Evolutionary conservation across 164 flowering plant genomes (phyloP).

Genomic region (Hamamelis virginiana): DNA sequence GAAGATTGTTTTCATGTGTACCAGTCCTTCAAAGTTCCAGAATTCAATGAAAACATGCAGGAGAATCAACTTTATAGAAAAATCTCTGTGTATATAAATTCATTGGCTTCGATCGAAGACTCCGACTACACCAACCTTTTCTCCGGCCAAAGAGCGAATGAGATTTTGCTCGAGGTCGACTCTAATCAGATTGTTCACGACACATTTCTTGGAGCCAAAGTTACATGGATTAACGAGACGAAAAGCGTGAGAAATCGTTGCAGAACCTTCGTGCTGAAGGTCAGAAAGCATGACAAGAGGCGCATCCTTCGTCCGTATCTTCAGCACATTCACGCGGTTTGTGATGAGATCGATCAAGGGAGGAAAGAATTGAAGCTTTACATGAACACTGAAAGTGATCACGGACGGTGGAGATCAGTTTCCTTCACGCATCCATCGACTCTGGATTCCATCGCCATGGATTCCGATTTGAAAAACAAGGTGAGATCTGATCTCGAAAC

Average conservation of each 20-base stretch:
- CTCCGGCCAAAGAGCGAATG: constrained; percentile 53
- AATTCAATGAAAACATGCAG: constrained; percentile 51
- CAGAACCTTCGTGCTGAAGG: constrained; percentile 36
- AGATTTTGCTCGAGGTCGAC: constrained; percentile 54
- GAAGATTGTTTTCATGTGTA: constrained; percentile 34
- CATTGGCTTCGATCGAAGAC: constrained; percentile 60
- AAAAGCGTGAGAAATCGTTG: not conserved
- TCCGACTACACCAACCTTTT: constrained; percentile 68
- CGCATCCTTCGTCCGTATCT: constrained; percentile 52
- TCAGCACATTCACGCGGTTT: constrained; percentile 48
- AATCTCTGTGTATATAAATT: constrained; percentile 49
- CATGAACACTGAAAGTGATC: constrained; percentile 26
- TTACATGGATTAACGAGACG: constrained; percentile 47
- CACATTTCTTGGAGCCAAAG: constrained; percentile 53
- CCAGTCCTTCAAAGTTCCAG: constrained; percentile 58
- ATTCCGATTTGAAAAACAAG: constrained; percentile 60
- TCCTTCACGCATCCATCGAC: constrained; percentile 73
- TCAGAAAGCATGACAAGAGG: constrained; percentile 43
- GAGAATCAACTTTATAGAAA: constrained; percentile 59
- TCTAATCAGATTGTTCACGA: constrained; percentile 52
- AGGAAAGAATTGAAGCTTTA: constrained; percentile 39
- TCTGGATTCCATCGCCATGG: constrained; percentile 70
- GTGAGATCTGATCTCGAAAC: constrained; percentile 67
- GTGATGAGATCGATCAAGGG: constrained; percentile 46
- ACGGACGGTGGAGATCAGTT: constrained; percentile 70